Conservation (phyloP, 148 eudicot species). For the Linanthus parryae region DNA sequence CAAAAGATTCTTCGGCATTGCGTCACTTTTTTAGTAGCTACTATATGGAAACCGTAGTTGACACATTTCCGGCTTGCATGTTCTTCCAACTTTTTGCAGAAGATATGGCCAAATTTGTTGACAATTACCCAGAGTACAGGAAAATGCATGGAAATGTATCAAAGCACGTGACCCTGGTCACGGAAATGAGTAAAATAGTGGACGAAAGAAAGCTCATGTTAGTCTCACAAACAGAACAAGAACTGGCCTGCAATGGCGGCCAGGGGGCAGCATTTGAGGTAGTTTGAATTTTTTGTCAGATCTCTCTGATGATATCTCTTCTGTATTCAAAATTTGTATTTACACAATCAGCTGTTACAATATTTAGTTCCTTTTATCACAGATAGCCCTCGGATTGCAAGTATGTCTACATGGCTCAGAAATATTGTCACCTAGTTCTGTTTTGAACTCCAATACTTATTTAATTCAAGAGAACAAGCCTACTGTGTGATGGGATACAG, state of each 20-base stretch:
- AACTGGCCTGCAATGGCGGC: slow-evolving; percentile 97
- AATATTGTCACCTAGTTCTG: neutral
- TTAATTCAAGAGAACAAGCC: too few species aligned
- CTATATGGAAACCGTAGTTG: neutral
- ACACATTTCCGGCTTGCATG: neutral
- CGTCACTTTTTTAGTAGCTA: neutral
- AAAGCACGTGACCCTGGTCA: slow-evolving; percentile 90
- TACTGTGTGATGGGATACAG: too few species aligned
- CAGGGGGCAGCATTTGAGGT: slow-evolving; percentile 99
- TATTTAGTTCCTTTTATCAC: neutral
- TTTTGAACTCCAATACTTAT: too few species aligned
- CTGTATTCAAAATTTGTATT: neutral
- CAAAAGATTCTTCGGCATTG: neutral
- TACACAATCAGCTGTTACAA: too few species aligned
- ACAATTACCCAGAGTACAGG: slow-evolving; percentile 93
- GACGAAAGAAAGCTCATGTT: slow-evolving; percentile 95
- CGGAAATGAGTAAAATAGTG: slow-evolving; percentile 98
- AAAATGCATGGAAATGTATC: slow-evolving; percentile 98
- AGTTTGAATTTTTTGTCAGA: slow-evolving; percentile 2
- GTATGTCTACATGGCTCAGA: neutral
- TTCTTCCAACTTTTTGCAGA: slow-evolving; percentile 42
- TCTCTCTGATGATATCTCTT: neutral
- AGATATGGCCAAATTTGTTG: slow-evolving; percentile 99
- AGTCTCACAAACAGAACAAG: slow-evolving; percentile 97
- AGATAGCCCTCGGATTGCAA: neutral